Evolutionary conservation across 441 rosid genomes (phyloP).

Genomic region (Dalechampia spathulata): DNA sequence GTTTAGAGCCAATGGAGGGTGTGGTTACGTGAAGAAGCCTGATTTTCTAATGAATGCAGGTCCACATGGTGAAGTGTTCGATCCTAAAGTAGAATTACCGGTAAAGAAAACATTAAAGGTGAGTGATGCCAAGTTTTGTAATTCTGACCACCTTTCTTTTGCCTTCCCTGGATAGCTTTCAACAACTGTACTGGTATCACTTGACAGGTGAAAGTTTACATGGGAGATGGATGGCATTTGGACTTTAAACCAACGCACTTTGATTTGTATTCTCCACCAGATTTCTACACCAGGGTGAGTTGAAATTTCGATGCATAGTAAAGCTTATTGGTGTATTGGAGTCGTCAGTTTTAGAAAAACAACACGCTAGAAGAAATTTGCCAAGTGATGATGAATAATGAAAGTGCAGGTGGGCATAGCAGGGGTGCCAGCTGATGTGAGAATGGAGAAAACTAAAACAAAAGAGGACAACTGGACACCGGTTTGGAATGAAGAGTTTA

Average conservation of each 20-base stretch:
- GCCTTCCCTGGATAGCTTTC: not conserved
- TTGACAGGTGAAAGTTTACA: constrained; percentile 61
- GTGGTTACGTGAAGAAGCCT: constrained; percentile 80
- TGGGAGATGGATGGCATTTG: constrained; percentile 91
- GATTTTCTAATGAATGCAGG: constrained; percentile 41
- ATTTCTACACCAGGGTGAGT: constrained; percentile 64
- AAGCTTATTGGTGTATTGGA: not conserved
- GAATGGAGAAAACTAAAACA: constrained; percentile 48
- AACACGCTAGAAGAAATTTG: too few relatives aligned
- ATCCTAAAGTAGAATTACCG: constrained; percentile 40
- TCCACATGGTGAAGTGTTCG: constrained; percentile 43
- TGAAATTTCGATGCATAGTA: not conserved
- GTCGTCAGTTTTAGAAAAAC: too few relatives aligned
- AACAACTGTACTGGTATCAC: not conserved
- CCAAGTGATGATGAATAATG: not conserved
- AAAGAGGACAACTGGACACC: constrained; percentile 68
- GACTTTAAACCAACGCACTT: constrained; percentile 76
- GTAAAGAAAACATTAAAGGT: constrained; percentile 63
- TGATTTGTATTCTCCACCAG: constrained; percentile 77
- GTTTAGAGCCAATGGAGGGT: constrained; percentile 82
- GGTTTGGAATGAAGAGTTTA: constrained; percentile 58
- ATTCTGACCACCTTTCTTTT: not conserved
- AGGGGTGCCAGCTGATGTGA: constrained; percentile 56
- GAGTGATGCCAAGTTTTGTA: constrained; percentile 1
- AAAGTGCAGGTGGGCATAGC: constrained; percentile 58